A percentile compares a stretch with the other conserved stretches of the same genome.
Conservation (phyloP, 2,329 filamentous ascomycete species). For the Colletotrichum limetticola region DNA sequence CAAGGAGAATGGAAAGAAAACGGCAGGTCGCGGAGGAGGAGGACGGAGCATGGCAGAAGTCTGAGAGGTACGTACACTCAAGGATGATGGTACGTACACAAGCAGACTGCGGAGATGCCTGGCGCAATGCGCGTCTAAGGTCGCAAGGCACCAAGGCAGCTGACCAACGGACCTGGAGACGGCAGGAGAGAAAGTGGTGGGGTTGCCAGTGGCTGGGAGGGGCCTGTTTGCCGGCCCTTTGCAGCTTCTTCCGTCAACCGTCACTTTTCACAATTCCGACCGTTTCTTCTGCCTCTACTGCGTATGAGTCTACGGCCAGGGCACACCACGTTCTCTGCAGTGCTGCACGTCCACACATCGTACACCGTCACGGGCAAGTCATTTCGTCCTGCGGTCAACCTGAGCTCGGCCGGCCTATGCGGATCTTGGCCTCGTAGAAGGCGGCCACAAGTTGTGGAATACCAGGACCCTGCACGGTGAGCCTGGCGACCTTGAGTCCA, state of each 20-base stretch:
- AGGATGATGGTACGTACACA: not conserved
- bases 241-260: not conserved
- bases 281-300: not conserved
- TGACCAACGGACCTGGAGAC: not conserved
- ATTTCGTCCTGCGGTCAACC: not conserved
- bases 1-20: not conserved
- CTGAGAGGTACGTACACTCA: no score
- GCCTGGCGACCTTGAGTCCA: not conserved
- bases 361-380: not conserved
- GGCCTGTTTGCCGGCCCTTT: constrained; percentile 24
- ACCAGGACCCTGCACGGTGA: not conserved
- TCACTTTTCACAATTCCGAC: constrained; percentile 1
- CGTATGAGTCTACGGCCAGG: no score
- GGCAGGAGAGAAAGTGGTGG: constrained; percentile 6
- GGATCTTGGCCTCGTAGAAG: not conserved
- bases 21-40: not conserved
- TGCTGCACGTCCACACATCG: no score
- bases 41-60: no score
- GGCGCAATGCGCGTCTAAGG: constrained; percentile 33
- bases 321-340: no score
- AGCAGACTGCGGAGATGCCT: constrained; percentile 25
- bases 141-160: constrained; percentile 20
- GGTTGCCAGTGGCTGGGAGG: constrained; percentile 28
- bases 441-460: not conserved
- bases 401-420: not conserved